A percentile compares a stretch with the other conserved stretches of the same genome.
phyloP scores from a whole-genome alignment of 2,329 filamentous ascomycete species.

The Arthrobotrys pseudoclavata region DNA sequence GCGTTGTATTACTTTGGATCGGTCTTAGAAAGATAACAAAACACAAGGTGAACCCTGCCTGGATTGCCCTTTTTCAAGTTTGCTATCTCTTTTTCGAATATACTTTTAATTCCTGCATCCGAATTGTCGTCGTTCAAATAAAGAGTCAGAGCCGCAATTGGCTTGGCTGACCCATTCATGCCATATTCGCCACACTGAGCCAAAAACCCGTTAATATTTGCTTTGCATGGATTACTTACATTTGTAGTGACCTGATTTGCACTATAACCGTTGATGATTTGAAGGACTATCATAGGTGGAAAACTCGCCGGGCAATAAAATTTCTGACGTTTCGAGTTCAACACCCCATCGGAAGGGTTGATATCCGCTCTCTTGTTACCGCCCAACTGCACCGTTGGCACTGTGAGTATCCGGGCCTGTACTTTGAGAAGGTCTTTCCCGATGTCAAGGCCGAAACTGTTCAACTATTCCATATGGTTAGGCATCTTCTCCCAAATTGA shows the following conservation, averaged over 20 bases:
- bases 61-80: background rate
- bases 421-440: conserved; percentile 11
- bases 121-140: background rate
- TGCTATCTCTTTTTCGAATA: conserved; percentile 18
- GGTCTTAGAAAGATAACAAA: conserved; percentile 73
- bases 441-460: conserved; percentile 32
- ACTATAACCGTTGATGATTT: too few relatives aligned
- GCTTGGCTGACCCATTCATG: background rate
- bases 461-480: conserved; percentile 19
- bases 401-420: background rate
- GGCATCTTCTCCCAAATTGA: background rate
- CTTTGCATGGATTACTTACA: too few relatives aligned
- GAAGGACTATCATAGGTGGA: background rate
- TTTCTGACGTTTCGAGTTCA: background rate
- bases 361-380: background rate
- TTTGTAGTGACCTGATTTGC: too few relatives aligned
- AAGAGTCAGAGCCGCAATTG: background rate
- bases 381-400: conserved; percentile 1
- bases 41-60: conserved; percentile 67
- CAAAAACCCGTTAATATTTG: background rate
- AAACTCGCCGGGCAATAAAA: background rate
- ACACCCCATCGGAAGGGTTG: background rate
- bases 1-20: conserved; percentile 73
- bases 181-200: background rate
- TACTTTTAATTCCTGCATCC: background rate